phyloP scores from a whole-genome alignment of 176 grass and related monocot species.

The Carex myosuroides region DNA sequence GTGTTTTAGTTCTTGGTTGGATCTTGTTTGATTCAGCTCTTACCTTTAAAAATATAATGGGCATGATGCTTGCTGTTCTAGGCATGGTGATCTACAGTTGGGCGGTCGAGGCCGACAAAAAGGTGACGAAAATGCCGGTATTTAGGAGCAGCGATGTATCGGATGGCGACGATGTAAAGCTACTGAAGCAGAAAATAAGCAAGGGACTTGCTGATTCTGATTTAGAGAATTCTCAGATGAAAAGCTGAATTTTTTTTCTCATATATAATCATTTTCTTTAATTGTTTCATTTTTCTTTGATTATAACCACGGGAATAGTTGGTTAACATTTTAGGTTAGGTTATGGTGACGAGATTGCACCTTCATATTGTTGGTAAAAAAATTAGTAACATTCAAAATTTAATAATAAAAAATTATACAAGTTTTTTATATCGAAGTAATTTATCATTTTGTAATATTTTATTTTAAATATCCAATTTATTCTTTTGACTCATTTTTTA shows the following conservation, averaged over 20 bases:
- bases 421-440: no score
- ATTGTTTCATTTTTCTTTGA: constrained; percentile 23
- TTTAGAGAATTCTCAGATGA: constrained; percentile 55
- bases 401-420: no score
- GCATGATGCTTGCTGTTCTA: constrained; percentile 76
- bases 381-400: no score
- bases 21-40: constrained; percentile 82
- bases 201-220: constrained; percentile 28
- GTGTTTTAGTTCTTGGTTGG: constrained; percentile 74
- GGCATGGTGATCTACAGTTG: constrained; percentile 94
- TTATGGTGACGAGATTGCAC: neutral
- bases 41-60: constrained; percentile 72
- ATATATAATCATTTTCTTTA: constrained; percentile 26
- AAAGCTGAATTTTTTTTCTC: constrained; percentile 40
- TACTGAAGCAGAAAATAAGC: constrained; percentile 46
- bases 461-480: no score
- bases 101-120: constrained; percentile 64
- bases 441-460: no score
- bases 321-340: constrained; percentile 6
- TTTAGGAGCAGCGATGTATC: constrained; percentile 41
- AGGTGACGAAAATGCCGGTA: constrained; percentile 17
- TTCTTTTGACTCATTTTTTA: no score
- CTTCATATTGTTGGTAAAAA: neutral
- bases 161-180: constrained; percentile 52
- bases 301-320: neutral